Evolutionary conservation across 768 basidiomycete species (phyloP).

Genomic region (Leccinum incarnatum): DNA sequence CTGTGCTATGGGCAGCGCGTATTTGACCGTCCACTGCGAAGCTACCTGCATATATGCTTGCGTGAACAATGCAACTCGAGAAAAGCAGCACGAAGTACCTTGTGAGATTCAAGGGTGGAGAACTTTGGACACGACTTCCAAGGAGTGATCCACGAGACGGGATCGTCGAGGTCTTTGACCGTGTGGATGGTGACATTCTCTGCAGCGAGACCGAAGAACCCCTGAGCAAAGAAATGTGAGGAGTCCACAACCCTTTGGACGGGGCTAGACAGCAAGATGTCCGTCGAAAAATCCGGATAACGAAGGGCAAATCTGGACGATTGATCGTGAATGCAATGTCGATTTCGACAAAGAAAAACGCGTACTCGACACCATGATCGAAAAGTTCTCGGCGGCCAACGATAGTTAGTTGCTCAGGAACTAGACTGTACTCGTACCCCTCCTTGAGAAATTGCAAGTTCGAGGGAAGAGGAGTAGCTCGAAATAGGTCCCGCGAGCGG

Average conservation of each 20-base stretch:
- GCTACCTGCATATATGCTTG: conserved; percentile 8
- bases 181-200: conserved; percentile 29
- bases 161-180: conserved; percentile 33
- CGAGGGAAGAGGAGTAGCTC: conserved; percentile 30
- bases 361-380: conserved; percentile 39
- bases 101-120: neutral
- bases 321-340: neutral
- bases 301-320: conserved; percentile 20
- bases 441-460: conserved; percentile 37
- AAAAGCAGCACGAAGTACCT: conserved; percentile 2
- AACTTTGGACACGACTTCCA: conserved; percentile 37
- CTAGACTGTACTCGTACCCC: conserved; percentile 35
- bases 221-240: conserved; percentile 39
- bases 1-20: conserved; percentile 35
- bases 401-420: conserved; percentile 36
- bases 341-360: neutral
- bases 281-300: conserved; percentile 22
- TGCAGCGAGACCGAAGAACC: conserved; percentile 35
- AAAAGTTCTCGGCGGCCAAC: conserved; percentile 39
- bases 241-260: conserved; percentile 36
- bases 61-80: neutral
- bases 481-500: conserved; percentile 21
- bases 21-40: conserved; percentile 33
- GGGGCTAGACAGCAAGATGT: conserved; percentile 14
- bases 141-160: conserved; percentile 42